Base-by-base conservation (phyloP, 1,284 basidiomycete species). In the Coniophora puteana region DNA sequence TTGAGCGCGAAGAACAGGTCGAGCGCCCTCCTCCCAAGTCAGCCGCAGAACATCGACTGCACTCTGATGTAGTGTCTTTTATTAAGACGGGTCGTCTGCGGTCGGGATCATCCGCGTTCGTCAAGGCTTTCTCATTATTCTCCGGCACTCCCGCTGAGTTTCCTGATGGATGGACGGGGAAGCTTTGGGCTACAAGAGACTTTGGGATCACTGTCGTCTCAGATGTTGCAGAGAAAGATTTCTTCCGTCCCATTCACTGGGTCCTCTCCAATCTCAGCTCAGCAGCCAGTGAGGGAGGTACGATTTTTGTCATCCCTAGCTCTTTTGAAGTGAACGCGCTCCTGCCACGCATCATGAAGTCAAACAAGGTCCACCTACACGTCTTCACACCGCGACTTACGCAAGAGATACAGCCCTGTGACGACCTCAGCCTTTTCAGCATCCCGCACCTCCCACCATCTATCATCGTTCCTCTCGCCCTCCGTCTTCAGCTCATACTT, bases 241-340 rank as follows among this genome's bases (percentile, higher is more conserved):
- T 66, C 43, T 45, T 70, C 28, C 66, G 67, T n/a, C 66, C 69
- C 0, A 62, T 74, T 13, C 59, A 68, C 31, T 72, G 74, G 74
- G 51, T 76, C 21, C 28, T 70, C 13, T 65, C 68, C 0, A 43
- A 42, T n/a, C 47, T 71, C 1, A n/a, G n/a, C n/a, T n/a, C n/a
- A n/a, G n/a, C n/a, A n/a, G n/a, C n/a, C n/a, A n/a, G n/a, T n/a
- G n/a, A n/a, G n/a, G n/a, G n/a, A n/a, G n/a, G n/a, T n/a, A n/a
- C n/a, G n/a, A n/a, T n/a, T n/a, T n/a, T n/a, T n/a, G 59, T 78
- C 21, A 45, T 67, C 13, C 37, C 74, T 36, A 77, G 76, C 45
- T 71, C 75, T 1, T 63, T 52, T 38, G 74, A 78, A 43, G 69
- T 51, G 29, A 62, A 76, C 34, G 40, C 44, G 29, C 55, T 77